A percentile compares a stretch with the other conserved stretches of the same genome.
Conservation (phyloP, 768 basidiomycete species). For the Trametes punicea region DNA sequence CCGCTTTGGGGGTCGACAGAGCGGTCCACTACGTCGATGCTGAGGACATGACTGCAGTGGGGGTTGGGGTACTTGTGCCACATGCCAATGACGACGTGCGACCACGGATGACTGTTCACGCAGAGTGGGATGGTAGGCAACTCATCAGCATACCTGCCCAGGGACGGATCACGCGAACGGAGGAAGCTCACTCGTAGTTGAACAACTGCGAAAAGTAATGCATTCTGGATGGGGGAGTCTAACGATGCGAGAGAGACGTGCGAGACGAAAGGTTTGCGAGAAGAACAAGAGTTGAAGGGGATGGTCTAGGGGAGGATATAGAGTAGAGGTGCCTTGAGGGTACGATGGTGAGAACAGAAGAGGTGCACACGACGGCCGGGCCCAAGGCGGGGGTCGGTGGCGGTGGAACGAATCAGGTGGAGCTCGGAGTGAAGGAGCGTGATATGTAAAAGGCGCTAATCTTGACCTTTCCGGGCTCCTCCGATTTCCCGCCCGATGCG, state of each 20-base stretch:
- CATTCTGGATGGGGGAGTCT: constrained; percentile 40
- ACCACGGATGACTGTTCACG: constrained; percentile 73
- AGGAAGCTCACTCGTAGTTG: constrained; percentile 68
- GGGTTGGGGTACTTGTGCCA: constrained; percentile 97
- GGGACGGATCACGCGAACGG: constrained; percentile 4
- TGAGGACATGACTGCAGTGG: constrained; percentile 84
- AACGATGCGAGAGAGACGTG: background rate
- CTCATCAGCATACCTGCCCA: constrained; percentile 12
- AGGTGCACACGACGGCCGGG: constrained; percentile 24
- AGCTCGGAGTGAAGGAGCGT: constrained; percentile 14
- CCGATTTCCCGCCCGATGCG: constrained; percentile 15
- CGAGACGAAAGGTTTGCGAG: background rate
- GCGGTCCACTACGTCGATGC: constrained; percentile 84
- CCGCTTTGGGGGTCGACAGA: constrained; percentile 80
- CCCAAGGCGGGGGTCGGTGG: constrained; percentile 14
- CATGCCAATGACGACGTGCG: constrained; percentile 88
- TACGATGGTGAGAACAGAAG: constrained; percentile 9
- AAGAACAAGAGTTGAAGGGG: background rate
- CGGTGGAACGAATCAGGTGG: constrained; percentile 17
- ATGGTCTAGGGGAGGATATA: constrained; percentile 18
- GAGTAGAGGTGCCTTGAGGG: constrained; percentile 16
- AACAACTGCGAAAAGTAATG: constrained; percentile 86
- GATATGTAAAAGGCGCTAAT: constrained; percentile 14
- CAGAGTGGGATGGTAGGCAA: constrained; percentile 15
- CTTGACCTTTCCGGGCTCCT: constrained; percentile 8